A percentile compares a stretch with the other conserved stretches of the same genome.
phyloP scores from a whole-genome alignment of 768 basidiomycete genomes.

The Amanita pallidorosea region DNA sequence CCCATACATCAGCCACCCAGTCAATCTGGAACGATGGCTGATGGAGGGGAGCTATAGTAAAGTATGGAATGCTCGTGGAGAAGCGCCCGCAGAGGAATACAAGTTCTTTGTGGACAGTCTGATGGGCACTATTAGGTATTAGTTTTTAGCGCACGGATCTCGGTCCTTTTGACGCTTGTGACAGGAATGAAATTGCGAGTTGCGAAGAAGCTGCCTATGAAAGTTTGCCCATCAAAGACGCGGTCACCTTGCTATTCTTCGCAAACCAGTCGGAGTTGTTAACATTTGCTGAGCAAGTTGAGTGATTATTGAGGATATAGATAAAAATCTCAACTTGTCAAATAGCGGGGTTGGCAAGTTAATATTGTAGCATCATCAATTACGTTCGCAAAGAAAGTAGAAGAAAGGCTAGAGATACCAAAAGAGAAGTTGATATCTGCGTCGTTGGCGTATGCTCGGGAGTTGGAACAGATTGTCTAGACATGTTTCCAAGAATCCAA shows the following conservation, averaged over 20 bases:
- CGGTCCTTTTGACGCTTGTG: not conserved
- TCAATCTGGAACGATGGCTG: slow-evolving; percentile 90
- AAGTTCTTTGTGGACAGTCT: slow-evolving; percentile 88
- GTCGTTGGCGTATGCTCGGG: slow-evolving; percentile 71
- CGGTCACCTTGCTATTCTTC: slow-evolving; percentile 88
- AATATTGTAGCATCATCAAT: slow-evolving; percentile 60
- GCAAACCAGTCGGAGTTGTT: slow-evolving; percentile 69
- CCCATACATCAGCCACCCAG: slow-evolving; percentile 72
- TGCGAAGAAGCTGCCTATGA: slow-evolving; percentile 94
- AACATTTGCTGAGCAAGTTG: slow-evolving; percentile 71
- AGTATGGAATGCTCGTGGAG: slow-evolving; percentile 91
- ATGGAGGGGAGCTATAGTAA: slow-evolving; percentile 99
- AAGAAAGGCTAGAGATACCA: slow-evolving; percentile 78
- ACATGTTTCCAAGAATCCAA: slow-evolving; percentile 17
- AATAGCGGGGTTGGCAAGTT: slow-evolving; percentile 77
- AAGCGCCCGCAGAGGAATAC: slow-evolving; percentile 91
- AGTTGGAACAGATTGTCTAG: slow-evolving; percentile 87
- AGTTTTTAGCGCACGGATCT: slow-evolving; percentile 3
- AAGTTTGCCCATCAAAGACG: slow-evolving; percentile 83
- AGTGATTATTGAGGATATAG: slow-evolving; percentile 12
- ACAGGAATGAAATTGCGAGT: slow-evolving; percentile 92
- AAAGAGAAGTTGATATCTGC: slow-evolving; percentile 75
- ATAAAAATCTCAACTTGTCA: not conserved
- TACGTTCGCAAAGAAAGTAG: slow-evolving; percentile 70
- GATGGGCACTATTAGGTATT: slow-evolving; percentile 88